Conservation (phyloP, 768 basidiomycete genomes). For the Leucocoprinus birnbaumii region DNA sequence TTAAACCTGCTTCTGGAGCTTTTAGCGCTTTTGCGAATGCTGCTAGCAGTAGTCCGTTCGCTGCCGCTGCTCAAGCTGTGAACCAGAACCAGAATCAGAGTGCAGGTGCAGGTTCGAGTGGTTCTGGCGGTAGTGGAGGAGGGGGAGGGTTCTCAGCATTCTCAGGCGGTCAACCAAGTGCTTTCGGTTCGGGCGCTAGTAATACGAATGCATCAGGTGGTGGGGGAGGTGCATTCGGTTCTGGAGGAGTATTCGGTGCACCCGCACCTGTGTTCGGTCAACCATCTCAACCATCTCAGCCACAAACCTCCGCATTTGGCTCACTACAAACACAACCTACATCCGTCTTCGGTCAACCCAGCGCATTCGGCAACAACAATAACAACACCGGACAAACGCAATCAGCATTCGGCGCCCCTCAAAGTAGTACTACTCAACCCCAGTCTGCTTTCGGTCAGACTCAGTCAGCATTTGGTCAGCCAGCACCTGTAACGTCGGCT, state of each 20-base stretch:
- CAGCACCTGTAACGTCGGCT: background rate
- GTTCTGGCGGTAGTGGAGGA: slow-evolving; percentile 15
- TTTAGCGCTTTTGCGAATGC: slow-evolving; percentile 37
- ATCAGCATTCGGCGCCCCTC: slow-evolving; percentile 16
- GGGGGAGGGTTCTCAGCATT: slow-evolving; percentile 48
- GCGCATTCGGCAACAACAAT: slow-evolving; percentile 1
- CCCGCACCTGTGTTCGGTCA: slow-evolving; percentile 17
- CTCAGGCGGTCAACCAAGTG: slow-evolving; percentile 41
- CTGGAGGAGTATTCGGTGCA: slow-evolving; percentile 20
- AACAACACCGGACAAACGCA: background rate
- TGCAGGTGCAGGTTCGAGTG: no score
- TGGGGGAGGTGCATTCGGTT: slow-evolving; percentile 17
- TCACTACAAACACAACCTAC: slow-evolving; percentile 9
- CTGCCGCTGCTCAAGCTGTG: slow-evolving; percentile 13
- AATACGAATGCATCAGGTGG: slow-evolving; percentile 21
- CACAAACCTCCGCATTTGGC: slow-evolving; percentile 10
- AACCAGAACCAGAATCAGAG: background rate
- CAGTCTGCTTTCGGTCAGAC: slow-evolving; percentile 20
- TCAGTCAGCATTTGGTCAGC: slow-evolving; percentile 16
- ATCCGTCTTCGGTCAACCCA: slow-evolving; percentile 23
- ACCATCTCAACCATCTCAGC: slow-evolving; percentile 9
- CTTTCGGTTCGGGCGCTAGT: slow-evolving; percentile 33
- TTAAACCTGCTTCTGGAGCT: slow-evolving; percentile 50
- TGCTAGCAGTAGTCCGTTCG: no score
- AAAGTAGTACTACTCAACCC: slow-evolving; percentile 5